These are phyloP conservation scores for Farysia itapuensis DNA, from an alignment of 1,284 basidiomycete species.

Conservation along the genomic window DNA sequence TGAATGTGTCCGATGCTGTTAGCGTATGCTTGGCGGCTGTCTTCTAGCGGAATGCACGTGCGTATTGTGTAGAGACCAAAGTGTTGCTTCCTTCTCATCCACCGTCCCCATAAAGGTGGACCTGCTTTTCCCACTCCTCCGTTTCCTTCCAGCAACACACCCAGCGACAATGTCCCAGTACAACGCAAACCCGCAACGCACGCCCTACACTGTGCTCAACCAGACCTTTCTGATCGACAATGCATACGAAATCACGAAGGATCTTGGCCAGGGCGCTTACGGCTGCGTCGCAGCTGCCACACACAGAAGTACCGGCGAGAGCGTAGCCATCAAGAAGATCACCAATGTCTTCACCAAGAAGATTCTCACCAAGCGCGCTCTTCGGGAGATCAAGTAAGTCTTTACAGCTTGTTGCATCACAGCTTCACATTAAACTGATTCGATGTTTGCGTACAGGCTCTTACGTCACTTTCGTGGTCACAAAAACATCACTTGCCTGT, in stretches of 20 bases:
- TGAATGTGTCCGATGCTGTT: too few relatives aligned
- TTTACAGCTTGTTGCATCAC: too few relatives aligned
- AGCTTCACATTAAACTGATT: too few relatives aligned
- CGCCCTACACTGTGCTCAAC: constrained; percentile 50
- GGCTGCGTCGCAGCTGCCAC: constrained; percentile 57
- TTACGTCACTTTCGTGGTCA: constrained; percentile 58
- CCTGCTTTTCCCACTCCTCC: neutral
- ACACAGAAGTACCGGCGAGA: constrained; percentile 56
- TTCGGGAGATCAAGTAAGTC: constrained; percentile 57
- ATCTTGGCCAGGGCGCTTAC: constrained; percentile 58
- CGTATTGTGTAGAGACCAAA: too few relatives aligned
- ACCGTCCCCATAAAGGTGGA: neutral
- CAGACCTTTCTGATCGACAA: constrained; percentile 58
- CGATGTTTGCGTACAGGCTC: constrained; percentile 21
- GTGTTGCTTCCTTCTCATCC: too few relatives aligned
- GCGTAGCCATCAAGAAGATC: constrained; percentile 59
- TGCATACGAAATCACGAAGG: constrained; percentile 54
- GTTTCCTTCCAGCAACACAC: too few relatives aligned
- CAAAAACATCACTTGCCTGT: constrained; percentile 60
- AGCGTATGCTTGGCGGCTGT: too few relatives aligned
- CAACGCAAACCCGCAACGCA: constrained; percentile 20
- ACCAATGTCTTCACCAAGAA: constrained; percentile 58
- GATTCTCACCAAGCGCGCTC: constrained; percentile 57
- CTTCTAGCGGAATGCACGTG: too few relatives aligned
- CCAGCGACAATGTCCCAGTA: too few relatives aligned